Evolutionary conservation across 805 yeast genomes (phyloP).

Genomic region (Saturnispora saitoi): DNA sequence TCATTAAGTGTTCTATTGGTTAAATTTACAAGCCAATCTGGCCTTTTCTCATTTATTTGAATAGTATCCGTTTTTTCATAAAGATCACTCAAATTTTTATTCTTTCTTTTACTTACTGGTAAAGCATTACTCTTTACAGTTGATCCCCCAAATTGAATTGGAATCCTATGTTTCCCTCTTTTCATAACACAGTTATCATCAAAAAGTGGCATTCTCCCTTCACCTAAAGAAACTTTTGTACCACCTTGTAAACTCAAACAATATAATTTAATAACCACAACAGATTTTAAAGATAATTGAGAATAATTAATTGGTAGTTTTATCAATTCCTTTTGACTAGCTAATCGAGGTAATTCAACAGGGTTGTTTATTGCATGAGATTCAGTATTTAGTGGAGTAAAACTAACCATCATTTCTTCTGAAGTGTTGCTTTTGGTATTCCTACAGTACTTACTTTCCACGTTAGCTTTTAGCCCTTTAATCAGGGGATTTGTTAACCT

Average conservation of each 20-base stretch:
- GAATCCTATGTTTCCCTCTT: slow-evolving; percentile 62
- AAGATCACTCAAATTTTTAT: neutral
- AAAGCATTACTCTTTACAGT: neutral
- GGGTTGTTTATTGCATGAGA: neutral
- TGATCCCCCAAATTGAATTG: neutral
- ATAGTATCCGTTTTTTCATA: neutral
- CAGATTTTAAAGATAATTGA: slow-evolving; percentile 60
- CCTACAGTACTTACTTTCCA: neutral
- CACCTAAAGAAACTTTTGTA: slow-evolving; percentile 46
- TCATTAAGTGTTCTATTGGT: slow-evolving; percentile 39
- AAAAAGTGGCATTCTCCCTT: slow-evolving; percentile 52
- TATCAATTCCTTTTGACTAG: slow-evolving; percentile 40
- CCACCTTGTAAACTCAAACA: slow-evolving; percentile 50
- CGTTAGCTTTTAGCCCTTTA: slow-evolving; percentile 4
- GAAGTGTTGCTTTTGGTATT: neutral
- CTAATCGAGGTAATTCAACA: neutral
- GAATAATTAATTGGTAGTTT: slow-evolving; percentile 61
- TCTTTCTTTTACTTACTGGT: neutral
- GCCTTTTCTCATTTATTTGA: slow-evolving; percentile 17
- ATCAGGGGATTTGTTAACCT: slow-evolving; percentile 38
- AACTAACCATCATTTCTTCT: neutral
- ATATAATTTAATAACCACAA: slow-evolving; percentile 54
- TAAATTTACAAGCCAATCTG: slow-evolving; percentile 67
- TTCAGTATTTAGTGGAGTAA: neutral
- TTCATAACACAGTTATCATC: slow-evolving; percentile 21